phyloP scores from a whole-genome alignment of 345 rosid species.

The Citrus inodora region DNA sequence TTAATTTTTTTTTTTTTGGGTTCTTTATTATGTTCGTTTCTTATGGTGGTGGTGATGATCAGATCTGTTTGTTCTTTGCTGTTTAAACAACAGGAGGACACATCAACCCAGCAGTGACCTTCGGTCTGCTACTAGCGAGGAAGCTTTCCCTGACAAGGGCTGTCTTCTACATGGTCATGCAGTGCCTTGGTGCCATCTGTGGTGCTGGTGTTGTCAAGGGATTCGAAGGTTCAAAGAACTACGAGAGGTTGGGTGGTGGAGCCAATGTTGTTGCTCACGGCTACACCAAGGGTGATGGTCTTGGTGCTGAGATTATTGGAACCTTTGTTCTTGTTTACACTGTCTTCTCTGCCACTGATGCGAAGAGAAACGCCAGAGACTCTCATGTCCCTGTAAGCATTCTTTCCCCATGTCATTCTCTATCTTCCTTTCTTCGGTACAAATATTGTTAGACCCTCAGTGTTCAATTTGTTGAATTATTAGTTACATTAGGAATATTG shows the following conservation, averaged over 20 bases:
- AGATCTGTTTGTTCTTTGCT: constrained; percentile 10
- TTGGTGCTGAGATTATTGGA: constrained; percentile 74
- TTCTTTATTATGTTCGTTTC: too few relatives aligned
- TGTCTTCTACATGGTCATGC: constrained; percentile 58
- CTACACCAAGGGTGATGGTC: constrained; percentile 65
- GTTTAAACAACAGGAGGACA: constrained; percentile 50
- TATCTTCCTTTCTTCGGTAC: background rate
- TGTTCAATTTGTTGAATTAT: too few relatives aligned
- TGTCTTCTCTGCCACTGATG: constrained; percentile 77
- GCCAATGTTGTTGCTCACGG: constrained; percentile 56
- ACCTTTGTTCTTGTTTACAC: constrained; percentile 69
- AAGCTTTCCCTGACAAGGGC: constrained; percentile 70
- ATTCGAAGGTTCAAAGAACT: constrained; percentile 27
- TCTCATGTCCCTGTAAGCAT: constrained; percentile 68
- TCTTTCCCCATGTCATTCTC: background rate
- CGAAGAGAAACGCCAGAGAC: constrained; percentile 77
- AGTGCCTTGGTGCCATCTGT: constrained; percentile 69
- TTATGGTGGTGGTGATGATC: background rate
- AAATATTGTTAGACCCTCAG: too few relatives aligned
- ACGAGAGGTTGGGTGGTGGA: constrained; percentile 44
- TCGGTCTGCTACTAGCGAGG: constrained; percentile 62
- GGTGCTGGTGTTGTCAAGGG: constrained; percentile 79
- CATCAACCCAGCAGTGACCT: constrained; percentile 70
- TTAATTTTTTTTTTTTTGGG: too few relatives aligned
- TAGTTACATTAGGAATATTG: background rate